A percentile compares a stretch with the other conserved stretches of the same genome.
phyloP scores from a whole-genome alignment of 73 alveolate genomes.

The Paramecium biaurelia region DNA sequence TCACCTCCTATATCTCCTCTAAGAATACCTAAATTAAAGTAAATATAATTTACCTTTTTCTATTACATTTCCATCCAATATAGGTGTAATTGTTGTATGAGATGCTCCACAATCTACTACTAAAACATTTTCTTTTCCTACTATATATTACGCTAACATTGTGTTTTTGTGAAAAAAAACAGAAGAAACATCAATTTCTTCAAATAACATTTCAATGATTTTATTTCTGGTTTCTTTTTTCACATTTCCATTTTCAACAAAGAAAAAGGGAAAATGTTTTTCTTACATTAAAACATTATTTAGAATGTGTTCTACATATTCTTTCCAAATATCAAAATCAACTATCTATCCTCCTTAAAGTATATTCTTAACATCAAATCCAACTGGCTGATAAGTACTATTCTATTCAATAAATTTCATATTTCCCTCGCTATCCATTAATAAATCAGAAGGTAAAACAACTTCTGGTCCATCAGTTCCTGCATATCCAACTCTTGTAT shows the following conservation, averaged over 20 bases:
- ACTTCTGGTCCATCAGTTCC: conserved; percentile 10
- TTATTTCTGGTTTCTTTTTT: conserved; percentile 46
- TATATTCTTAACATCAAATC: conserved; percentile 8
- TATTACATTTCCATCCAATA: conserved; percentile 54
- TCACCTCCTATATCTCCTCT: conserved; percentile 63
- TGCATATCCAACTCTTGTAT: conserved; percentile 44
- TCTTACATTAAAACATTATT: not conserved
- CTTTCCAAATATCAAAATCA: conserved; percentile 21
- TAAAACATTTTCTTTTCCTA: conserved; percentile 58
- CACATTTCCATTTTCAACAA: conserved; percentile 43
- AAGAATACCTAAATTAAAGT: not conserved
- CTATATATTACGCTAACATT: conserved; percentile 51
- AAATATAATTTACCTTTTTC: conserved; percentile 45
- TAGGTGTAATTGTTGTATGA: conserved; percentile 52
- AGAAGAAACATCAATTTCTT: conserved; percentile 53
- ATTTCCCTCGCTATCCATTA: conserved; percentile 38
- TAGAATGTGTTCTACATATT: not conserved
- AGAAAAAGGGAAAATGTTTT: conserved; percentile 36
- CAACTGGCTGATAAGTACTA: not conserved
- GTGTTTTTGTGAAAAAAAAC: conserved; percentile 55
- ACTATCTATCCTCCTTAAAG: conserved; percentile 11
- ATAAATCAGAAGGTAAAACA: conserved; percentile 14
- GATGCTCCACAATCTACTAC: conserved; percentile 65
- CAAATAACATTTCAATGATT: conserved; percentile 59
- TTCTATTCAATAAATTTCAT: conserved; percentile 38